Evolutionary conservation across 192 early-diverging fungal species (phyloP).

Genomic region (Podila minutissima): DNA sequence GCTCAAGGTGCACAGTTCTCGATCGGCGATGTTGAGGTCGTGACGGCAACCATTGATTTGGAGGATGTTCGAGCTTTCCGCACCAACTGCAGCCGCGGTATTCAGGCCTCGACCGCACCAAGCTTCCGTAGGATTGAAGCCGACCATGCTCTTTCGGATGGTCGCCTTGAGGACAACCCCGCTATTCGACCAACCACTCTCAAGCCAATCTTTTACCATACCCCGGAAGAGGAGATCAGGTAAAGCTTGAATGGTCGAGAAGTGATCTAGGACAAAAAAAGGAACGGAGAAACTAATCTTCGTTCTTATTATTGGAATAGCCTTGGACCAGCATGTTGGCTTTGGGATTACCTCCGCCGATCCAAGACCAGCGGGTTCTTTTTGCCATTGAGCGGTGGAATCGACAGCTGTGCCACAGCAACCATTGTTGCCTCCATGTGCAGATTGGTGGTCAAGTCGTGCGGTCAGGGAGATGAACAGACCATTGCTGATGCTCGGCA

Average conservation of each 20-base stretch:
- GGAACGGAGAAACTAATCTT: background rate
- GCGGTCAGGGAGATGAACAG: slow-evolving; percentile 64
- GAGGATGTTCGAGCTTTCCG: slow-evolving; percentile 88
- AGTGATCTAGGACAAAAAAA: background rate
- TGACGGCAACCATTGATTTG: slow-evolving; percentile 91
- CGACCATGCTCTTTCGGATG: slow-evolving; percentile 61
- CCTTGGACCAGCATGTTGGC: slow-evolving; percentile 97
- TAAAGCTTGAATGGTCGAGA: slow-evolving; percentile 1
- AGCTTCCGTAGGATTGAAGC: slow-evolving; percentile 77
- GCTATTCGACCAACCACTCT: slow-evolving; percentile 61
- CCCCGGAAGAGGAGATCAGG: slow-evolving; percentile 91
- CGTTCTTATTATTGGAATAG: slow-evolving; percentile 28
- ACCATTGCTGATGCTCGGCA: slow-evolving; percentile 80
- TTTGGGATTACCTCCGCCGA: slow-evolving; percentile 98
- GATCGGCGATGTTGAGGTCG: slow-evolving; percentile 93
- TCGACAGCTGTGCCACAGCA: slow-evolving; percentile 93
- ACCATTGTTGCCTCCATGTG: slow-evolving; percentile 95
- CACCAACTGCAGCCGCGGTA: slow-evolving; percentile 73
- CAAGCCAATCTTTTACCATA: slow-evolving; percentile 65
- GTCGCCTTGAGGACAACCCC: slow-evolving; percentile 49
- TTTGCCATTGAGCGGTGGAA: slow-evolving; percentile 96
- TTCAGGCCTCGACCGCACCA: slow-evolving; percentile 76
- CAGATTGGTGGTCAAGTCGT: slow-evolving; percentile 76
- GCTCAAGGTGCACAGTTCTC: slow-evolving; percentile 95
- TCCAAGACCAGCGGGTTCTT: slow-evolving; percentile 93